Base-by-base conservation (phyloP, 192 early-diverging fungal species). In the Funneliformis geosporum region DNA sequence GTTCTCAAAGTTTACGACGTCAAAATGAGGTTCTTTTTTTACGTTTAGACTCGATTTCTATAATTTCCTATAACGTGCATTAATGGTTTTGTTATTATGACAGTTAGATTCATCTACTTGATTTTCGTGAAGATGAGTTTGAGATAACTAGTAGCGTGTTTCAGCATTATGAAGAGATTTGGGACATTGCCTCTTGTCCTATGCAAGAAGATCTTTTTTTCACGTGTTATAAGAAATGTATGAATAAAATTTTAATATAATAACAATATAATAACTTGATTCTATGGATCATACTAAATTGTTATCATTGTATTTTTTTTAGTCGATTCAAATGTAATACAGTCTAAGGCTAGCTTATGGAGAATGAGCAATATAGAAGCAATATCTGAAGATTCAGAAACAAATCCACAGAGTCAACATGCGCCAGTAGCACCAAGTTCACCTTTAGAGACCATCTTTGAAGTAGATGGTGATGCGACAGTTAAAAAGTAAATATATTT, bases 91-190 rank as follows among this genome's bases (percentile, higher is more conserved):
- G 27, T 33, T 64, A 12, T 18, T 21, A 21, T 27, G 47, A 33
- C 2, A 21, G 44, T 14, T 83, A 94, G 92, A 74, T 94, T n/a
- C 90, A 90, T 73, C 70, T 95, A 23, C 77, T 96, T 38, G 89
- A 92, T 23, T 94, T 92, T 83, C 89, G 94, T 82, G 94, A 95
- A 76, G 94, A 95, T 43, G 81, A 84, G 27, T 84, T 84, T 80
- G 87, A 92, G 59, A 87, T 95, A 21, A 85, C 84, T 2, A 79
- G 83, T 18, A 87, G 85, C 1, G 84, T 88, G 47, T 94, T 88
- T 83, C 74, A 74, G 18, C 95, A 96, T 80, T 80, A 85, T 7
- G 83, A 89, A 62, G 92, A 92, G 72, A 83, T 96, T 23, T 89
- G 88, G 87, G 84, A 85, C 64, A 90, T 95, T 46, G 86, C 91